Evolutionary conservation across 2,329 filamentous ascomycete genomes (phyloP).

Genomic region (Fusarium multiceps): DNA sequence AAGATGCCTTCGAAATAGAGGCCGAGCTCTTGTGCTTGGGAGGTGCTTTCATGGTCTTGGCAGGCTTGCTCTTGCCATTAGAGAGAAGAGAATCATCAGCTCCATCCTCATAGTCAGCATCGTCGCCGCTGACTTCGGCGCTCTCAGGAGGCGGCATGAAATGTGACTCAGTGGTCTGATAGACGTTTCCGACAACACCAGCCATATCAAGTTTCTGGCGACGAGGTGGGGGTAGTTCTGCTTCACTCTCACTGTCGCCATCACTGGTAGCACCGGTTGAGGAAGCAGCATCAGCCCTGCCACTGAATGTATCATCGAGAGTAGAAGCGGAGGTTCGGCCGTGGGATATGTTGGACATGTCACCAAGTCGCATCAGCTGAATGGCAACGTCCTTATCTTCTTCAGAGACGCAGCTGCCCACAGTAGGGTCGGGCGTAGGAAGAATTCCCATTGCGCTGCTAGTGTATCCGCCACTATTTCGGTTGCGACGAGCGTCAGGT

Average conservation of each 20-base stretch:
- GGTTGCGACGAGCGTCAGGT: constrained; percentile 72
- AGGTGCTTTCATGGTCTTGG: constrained; percentile 54
- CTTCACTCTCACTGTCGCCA: constrained; percentile 74
- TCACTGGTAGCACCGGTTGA: constrained; percentile 88
- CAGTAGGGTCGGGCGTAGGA: constrained; percentile 95
- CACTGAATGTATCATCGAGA: constrained; percentile 92
- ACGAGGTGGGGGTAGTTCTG: constrained; percentile 68
- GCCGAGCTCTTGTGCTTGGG: constrained; percentile 56
- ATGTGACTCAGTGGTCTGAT: constrained; percentile 64
- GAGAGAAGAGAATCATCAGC: constrained; percentile 51
- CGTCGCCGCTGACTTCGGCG: constrained; percentile 51
- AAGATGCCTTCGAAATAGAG: constrained; percentile 48
- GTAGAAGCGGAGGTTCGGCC: constrained; percentile 94
- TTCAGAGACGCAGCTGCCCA: constrained; percentile 96
- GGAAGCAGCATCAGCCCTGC: constrained; percentile 84
- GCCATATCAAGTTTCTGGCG: constrained; percentile 65
- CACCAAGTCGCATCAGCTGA: constrained; percentile 94
- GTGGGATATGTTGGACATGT: constrained; percentile 92
- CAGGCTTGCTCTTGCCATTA: constrained; percentile 55
- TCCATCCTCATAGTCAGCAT: constrained; percentile 50
- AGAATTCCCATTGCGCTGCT: constrained; percentile 68
- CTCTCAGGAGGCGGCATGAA: constrained; percentile 65
- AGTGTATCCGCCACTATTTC: constrained; percentile 70
- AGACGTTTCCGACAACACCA: constrained; percentile 59
- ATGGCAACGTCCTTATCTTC: constrained; percentile 94